Conservation (phyloP, 148 eudicot species). For the Cornus florida region DNA sequence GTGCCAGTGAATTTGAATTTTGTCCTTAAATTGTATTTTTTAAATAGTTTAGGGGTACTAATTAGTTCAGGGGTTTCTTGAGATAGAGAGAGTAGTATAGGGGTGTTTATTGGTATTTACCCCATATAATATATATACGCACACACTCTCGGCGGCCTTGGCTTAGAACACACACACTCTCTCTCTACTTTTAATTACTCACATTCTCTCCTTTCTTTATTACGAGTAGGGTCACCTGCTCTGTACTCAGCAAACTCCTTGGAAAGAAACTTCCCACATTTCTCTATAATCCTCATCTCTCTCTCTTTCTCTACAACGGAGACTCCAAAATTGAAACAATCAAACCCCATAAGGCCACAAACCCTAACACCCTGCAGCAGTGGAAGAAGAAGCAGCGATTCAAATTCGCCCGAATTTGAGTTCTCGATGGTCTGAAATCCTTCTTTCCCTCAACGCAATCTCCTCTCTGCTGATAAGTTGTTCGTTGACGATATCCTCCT, state of each 20-base stretch:
- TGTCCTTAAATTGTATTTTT: too few relatives aligned
- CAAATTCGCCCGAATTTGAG: constrained; percentile 81
- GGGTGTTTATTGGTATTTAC: too few relatives aligned
- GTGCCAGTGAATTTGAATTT: too few relatives aligned
- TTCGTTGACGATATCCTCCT: constrained; percentile 80
- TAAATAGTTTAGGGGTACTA: too few relatives aligned
- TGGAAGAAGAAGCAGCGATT: constrained; percentile 21
- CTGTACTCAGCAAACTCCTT: constrained; percentile 2
- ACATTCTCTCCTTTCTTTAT: constrained; percentile 9
- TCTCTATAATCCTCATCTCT: neutral
- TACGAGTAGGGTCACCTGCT: constrained; percentile 15
- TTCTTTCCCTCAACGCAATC: constrained; percentile 35
- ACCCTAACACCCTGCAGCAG: constrained; percentile 29
- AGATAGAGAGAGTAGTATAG: too few relatives aligned
- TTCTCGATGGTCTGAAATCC: constrained; percentile 56
- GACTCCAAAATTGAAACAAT: constrained; percentile 6
- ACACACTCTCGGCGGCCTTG: too few relatives aligned
- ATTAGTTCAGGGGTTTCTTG: too few relatives aligned
- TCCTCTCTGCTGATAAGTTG: constrained; percentile 85
- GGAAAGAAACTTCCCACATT: constrained; percentile 2
- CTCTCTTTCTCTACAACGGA: constrained; percentile 8
- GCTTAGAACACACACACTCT: neutral
- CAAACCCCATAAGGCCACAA: constrained; percentile 17
- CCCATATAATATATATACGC: too few relatives aligned
- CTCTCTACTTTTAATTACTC: constrained; percentile 2